Evolutionary conservation across 2,329 filamentous ascomycete genomes (phyloP).

Genomic region (Dryadomyces quercus-mongolicae): DNA sequence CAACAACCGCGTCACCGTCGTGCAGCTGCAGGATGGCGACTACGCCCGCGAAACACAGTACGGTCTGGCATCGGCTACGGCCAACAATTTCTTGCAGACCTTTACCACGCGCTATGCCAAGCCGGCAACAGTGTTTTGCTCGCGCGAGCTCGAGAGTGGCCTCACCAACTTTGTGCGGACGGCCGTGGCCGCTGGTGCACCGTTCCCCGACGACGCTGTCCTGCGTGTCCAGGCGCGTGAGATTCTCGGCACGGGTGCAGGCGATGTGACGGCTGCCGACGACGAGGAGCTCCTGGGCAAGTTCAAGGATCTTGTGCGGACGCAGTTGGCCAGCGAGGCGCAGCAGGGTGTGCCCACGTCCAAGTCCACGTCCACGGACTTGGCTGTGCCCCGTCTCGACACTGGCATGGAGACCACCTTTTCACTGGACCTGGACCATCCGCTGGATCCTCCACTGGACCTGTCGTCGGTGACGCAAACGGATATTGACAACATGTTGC

Average conservation of each 20-base stretch:
- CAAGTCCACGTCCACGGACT: too few species aligned
- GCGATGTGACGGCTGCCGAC: conserved; percentile 38
- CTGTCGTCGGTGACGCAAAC: conserved; percentile 18
- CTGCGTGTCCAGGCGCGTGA: conserved; percentile 34
- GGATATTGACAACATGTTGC: conserved; percentile 27
- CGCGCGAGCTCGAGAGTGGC: conserved; percentile 43
- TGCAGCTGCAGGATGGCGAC: conserved; percentile 9
- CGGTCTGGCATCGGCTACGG: conserved; percentile 29
- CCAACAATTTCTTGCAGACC: conserved; percentile 34
- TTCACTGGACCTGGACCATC: background rate
- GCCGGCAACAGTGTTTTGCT: conserved; percentile 43
- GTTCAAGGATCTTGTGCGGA: conserved; percentile 36
- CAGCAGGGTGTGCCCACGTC: too few species aligned
- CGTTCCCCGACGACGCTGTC: conserved; percentile 34
- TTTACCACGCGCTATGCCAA: conserved; percentile 30
- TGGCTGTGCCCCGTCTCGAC: too few species aligned
- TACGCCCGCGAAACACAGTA: conserved; percentile 21
- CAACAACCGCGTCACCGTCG: conserved; percentile 23
- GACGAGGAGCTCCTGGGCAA: conserved; percentile 38
- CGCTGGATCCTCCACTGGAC: background rate
- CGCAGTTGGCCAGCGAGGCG: conserved; percentile 14
- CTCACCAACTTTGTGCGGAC: conserved; percentile 34
- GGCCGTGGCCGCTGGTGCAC: conserved; percentile 22
- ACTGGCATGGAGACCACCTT: background rate
- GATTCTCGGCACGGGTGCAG: conserved; percentile 27